Conservation (phyloP, 2,329 filamentous ascomycete genomes). For the Karstenula rhodostoma region DNA sequence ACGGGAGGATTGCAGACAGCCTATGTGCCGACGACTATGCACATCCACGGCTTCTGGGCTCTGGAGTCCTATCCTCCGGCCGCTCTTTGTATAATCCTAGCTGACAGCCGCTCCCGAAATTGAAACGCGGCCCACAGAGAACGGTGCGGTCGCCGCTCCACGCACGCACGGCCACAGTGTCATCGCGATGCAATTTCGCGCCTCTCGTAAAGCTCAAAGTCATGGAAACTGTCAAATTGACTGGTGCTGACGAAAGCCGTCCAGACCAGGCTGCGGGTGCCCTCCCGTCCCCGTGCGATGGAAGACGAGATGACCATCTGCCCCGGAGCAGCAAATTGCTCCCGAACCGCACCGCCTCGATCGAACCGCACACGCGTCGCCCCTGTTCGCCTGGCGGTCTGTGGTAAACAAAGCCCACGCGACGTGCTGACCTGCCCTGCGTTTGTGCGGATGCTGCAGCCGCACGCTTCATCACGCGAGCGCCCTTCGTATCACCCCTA, state of each 20-base stretch:
- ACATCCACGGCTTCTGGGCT: not conserved
- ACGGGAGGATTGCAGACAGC: constrained; percentile 5
- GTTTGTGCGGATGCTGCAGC: not conserved
- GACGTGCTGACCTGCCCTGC: constrained; percentile 3
- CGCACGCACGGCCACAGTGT: not conserved
- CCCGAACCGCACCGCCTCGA: constrained; percentile 10
- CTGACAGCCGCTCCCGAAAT: constrained; percentile 11
- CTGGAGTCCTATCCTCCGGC: constrained; percentile 6
- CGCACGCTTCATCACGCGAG: constrained; percentile 9
- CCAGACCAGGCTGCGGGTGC: constrained; percentile 2
- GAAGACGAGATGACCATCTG: constrained; percentile 16
- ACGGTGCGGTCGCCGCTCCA: not conserved
- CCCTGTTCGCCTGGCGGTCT: constrained; percentile 17
- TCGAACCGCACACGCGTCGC: constrained; percentile 8
- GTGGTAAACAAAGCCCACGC: constrained; percentile 21
- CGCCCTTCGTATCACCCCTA: constrained; percentile 6
- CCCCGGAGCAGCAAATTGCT: constrained; percentile 12
- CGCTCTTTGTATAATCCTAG: not conserved
- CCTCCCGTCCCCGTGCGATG: constrained; percentile 15
- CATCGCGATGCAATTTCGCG: constrained; percentile 5
- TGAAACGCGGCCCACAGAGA: constrained; percentile 3
- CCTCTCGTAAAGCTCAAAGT: not conserved
- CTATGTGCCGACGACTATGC: constrained; percentile 8
- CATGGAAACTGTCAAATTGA: constrained; percentile 12
- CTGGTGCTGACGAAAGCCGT: constrained; percentile 9